Base-by-base conservation (phyloP, 2,329 filamentous ascomycete genomes). In the Septoria linicola region DNA sequence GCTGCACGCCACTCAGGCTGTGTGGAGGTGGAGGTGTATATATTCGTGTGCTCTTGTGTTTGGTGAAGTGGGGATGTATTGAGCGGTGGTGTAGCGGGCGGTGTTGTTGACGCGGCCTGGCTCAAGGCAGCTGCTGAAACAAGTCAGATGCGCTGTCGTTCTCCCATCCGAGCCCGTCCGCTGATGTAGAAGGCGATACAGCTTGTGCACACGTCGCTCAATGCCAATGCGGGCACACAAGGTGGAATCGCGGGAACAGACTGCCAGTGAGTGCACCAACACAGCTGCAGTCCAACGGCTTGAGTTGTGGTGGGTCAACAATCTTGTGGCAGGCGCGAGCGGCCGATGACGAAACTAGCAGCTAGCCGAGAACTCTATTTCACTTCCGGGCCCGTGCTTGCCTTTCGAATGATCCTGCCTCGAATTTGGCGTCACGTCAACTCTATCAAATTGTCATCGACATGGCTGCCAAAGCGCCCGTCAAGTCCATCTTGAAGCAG, bases 401-500 rank as follows among this genome's bases (percentile, higher is more conserved):
- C 23, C 23, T 27, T 27, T 10, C 23, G 23, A 5, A 5, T 27
- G 23, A 27, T 27, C 23, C 10, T 27, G 23, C 23, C 23, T 27
- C 5, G 10, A 27, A 27, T 5, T 27, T 10, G 23, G 34, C 41
- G 32, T 5, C 13, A 25, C 34, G 25, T 30, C 23, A 25, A 40
- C 25, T 31, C 14, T 21, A 35, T 13, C 44, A 41, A 14, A 32
- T 25, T n/a, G 20, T 34, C 31, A 8, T 35, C 44, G 56, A 31
- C 34, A 67, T 66, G 64, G 54, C 62, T 13, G 54, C 62, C 32
- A 59, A 39, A 34, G 67, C 56, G 4, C 62, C 68, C 44, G 72
- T 71, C 51, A 75, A 72, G 59, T 74, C 73, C 30, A 76, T 76
- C 17, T 65, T 76, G 27, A 76, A 76, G 60, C 73, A 71, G 51